phyloP scores from a whole-genome alignment of 1,284 basidiomycete species.

The Sanghuangporus weigelae region DNA sequence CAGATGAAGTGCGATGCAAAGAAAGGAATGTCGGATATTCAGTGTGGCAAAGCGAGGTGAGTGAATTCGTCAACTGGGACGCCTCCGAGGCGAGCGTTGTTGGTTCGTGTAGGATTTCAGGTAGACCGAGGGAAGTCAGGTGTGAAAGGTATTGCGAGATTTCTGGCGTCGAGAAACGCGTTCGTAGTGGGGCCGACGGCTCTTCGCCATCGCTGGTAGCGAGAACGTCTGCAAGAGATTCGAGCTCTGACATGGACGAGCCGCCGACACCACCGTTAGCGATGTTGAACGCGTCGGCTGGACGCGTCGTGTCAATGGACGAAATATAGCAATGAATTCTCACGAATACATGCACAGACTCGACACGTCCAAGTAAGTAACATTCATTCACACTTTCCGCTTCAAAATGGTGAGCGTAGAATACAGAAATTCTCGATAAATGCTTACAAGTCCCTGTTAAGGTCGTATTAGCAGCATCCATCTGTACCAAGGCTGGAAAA shows the following conservation, averaged over 20 bases:
- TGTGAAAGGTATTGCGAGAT: conserved; percentile 49
- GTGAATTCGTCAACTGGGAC: conserved; percentile 77
- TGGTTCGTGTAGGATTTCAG: conserved; percentile 67
- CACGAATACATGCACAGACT: conserved; percentile 1
- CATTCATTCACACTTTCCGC: neutral
- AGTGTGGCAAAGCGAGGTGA: conserved; percentile 83
- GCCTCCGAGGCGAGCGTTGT: conserved; percentile 72
- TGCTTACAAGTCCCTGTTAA: conserved; percentile 26
- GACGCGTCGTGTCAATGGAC: neutral
- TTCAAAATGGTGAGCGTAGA: conserved; percentile 3
- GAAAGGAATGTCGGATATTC: conserved; percentile 87
- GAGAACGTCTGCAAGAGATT: conserved; percentile 14
- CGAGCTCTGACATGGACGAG: neutral
- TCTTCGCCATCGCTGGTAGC: conserved; percentile 2
- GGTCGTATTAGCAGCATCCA: conserved; percentile 91
- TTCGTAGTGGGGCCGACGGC: neutral
- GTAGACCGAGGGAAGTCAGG: conserved; percentile 60
- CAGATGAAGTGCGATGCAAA: conserved; percentile 67
- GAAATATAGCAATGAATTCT: neutral
- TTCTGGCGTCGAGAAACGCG: conserved; percentile 20
- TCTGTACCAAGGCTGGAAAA: conserved; percentile 92
- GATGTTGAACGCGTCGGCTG: neutral
- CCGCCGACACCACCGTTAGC: neutral
- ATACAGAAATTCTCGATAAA: neutral
- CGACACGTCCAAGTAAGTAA: neutral